Conservation (phyloP, 495 filamentous ascomycete genomes). For the Penicillium roqueforti region DNA sequence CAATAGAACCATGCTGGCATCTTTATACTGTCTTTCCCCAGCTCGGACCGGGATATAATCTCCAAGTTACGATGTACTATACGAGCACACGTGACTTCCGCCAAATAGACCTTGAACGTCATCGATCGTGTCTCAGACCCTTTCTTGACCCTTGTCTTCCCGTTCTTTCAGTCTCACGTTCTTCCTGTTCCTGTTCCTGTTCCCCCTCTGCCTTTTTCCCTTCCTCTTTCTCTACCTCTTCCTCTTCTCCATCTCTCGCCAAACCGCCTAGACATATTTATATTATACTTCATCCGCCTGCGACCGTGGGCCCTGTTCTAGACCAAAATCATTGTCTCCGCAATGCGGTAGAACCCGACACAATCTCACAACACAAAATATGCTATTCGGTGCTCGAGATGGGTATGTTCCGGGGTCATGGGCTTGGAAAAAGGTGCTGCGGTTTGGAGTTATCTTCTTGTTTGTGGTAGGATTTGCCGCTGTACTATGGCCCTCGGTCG, state of each 20-base stretch:
- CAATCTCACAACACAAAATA: constrained; percentile 11
- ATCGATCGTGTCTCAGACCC: constrained; percentile 9
- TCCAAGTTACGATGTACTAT: neutral
- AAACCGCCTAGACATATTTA: neutral
- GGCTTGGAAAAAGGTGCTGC: constrained; percentile 36
- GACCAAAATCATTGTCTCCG: constrained; percentile 12
- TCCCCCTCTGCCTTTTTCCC: constrained; percentile 1
- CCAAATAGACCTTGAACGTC: neutral
- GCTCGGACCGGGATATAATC: neutral
- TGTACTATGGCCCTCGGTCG: constrained; percentile 30
- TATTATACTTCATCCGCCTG: neutral
- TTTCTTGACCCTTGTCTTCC: constrained; percentile 11
- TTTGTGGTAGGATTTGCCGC: constrained; percentile 19
- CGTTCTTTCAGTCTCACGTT: constrained; percentile 1
- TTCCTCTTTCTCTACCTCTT: neutral
- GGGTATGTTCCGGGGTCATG: constrained; percentile 29
- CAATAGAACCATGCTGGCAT: neutral
- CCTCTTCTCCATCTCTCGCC: neutral
- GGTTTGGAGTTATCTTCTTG: constrained; percentile 21
- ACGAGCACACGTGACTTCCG: constrained; percentile 3
- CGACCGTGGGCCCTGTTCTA: constrained; percentile 2
- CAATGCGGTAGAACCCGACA: constrained; percentile 21
- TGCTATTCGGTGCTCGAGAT: constrained; percentile 30
- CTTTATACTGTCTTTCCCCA: too few species aligned
- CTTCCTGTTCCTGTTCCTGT: neutral